Percentiles rank a stretch among this genome's conserved stretches.
Evolutionary conservation across 2,329 filamentous ascomycete genomes (phyloP).

Genomic region (Byssoonygena ceratinophila): DNA sequence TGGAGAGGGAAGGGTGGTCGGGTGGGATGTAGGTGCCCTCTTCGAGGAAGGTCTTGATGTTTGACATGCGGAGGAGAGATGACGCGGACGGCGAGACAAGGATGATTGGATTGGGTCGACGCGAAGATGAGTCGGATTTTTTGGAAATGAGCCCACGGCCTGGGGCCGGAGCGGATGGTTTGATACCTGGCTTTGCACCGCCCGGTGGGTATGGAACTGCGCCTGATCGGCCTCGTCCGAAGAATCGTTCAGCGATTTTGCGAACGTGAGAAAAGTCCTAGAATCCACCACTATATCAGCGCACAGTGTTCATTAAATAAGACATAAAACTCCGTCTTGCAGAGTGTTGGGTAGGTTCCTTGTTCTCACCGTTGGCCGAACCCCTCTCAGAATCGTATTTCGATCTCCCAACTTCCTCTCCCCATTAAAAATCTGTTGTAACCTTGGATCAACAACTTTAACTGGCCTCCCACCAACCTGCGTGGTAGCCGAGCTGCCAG

Average conservation of each 20-base stretch:
- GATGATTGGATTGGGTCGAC: conserved; percentile 72
- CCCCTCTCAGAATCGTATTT: conserved; percentile 74
- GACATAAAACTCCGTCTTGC: not conserved
- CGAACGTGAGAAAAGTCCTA: conserved; percentile 92
- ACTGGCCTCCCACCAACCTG: conserved; percentile 39
- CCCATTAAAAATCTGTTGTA: conserved; percentile 80
- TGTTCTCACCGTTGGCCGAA: conserved; percentile 65
- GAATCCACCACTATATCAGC: not conserved
- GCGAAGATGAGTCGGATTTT: conserved; percentile 37
- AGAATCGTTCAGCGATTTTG: conserved; percentile 70
- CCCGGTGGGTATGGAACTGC: conserved; percentile 28
- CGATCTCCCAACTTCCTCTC: conserved; percentile 88
- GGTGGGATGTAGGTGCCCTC: conserved; percentile 70
- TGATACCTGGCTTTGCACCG: conserved; percentile 24
- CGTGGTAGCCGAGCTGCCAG: conserved; percentile 36
- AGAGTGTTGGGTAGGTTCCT: not conserved
- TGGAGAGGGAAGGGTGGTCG: conserved; percentile 51
- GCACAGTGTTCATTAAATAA: no score
- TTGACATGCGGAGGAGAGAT: conserved; percentile 85
- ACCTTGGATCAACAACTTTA: conserved; percentile 66
- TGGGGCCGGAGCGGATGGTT: conserved; percentile 27
- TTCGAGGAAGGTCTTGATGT: conserved; percentile 89
- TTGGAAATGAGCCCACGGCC: conserved; percentile 32
- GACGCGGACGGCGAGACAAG: conserved; percentile 92
- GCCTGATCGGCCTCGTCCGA: conserved; percentile 45